Percentiles rank a stretch among this genome's conserved stretches.
Conservation (phyloP, 1,139 yeast genomes). For the Magnusiomyces magnusii region DNA sequence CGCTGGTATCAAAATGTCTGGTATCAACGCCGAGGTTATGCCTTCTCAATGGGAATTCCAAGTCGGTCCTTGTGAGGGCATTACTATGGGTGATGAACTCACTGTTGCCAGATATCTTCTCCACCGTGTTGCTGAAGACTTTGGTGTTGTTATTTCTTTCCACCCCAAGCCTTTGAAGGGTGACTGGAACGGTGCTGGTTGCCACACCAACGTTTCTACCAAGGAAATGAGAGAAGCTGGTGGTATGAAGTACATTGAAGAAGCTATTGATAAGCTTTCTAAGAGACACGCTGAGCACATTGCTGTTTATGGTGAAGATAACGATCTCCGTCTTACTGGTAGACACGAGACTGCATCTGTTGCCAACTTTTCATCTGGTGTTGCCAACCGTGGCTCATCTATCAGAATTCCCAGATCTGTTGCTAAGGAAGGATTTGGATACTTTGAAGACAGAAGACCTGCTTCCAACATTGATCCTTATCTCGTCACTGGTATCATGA, state of each 20-base stretch:
- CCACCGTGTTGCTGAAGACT: constrained; percentile 95
- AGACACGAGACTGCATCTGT: constrained; percentile 97
- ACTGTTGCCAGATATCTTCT: constrained; percentile 94
- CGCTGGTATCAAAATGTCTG: constrained; percentile 84
- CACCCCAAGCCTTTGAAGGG: constrained; percentile 99
- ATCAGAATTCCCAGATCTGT: constrained; percentile 98
- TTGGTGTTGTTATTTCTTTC: constrained; percentile 96
- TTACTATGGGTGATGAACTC: constrained; percentile 93
- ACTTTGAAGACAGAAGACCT: constrained; percentile 99
- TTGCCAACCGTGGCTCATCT: constrained; percentile 99
- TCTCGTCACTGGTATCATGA: constrained; percentile 96
- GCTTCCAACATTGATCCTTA: constrained; percentile 99
- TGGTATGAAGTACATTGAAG: constrained; percentile 91
- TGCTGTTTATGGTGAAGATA: constrained; percentile 90
- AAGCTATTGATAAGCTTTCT: constrained; percentile 86
- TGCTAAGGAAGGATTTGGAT: constrained; percentile 95
- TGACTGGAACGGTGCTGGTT: constrained; percentile 99
- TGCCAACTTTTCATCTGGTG: constrained; percentile 89
- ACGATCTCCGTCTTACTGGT: constrained; percentile 92
- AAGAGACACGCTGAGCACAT: constrained; percentile 97
- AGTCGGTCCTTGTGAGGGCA: constrained; percentile 97
- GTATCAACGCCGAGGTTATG: constrained; percentile 99
- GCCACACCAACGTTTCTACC: constrained; percentile 98
- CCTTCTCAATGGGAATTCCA: constrained; percentile 99
- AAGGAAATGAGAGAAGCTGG: constrained; percentile 86